Evolutionary conservation across 495 filamentous ascomycete genomes (phyloP).

Genomic region (Annulohypoxylon bovei): DNA sequence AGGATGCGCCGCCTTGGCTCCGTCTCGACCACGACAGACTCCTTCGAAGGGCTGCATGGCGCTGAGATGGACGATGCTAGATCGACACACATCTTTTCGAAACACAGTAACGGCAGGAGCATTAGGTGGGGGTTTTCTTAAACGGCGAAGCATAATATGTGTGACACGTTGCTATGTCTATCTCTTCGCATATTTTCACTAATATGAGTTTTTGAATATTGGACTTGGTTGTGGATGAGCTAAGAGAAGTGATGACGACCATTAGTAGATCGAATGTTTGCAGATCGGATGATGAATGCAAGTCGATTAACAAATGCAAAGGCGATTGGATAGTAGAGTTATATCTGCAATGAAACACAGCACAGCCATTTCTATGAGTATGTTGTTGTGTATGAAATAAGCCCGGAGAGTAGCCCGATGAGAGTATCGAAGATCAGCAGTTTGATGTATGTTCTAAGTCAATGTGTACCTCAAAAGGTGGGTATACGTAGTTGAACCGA

Average conservation of each 20-base stretch:
- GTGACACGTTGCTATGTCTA: conserved; percentile 25
- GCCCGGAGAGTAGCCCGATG: not conserved
- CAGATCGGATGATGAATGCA: conserved; percentile 35
- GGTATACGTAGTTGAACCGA: no score
- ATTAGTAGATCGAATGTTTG: conserved; percentile 35
- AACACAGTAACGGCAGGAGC: not conserved
- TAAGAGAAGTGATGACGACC: conserved; percentile 9
- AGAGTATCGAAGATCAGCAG: not conserved
- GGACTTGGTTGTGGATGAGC: not conserved
- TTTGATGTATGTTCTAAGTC: not conserved
- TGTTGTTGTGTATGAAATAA: conserved; percentile 10
- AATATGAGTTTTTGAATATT: conserved; percentile 4
- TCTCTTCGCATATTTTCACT: conserved; percentile 30
- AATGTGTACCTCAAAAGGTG: conserved; percentile 1
- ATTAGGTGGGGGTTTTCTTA: not conserved
- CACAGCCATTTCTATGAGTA: not conserved
- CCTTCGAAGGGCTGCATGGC: not conserved
- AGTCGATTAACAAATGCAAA: conserved; percentile 13
- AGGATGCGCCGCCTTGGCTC: conserved; percentile 14
- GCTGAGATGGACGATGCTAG: conserved; percentile 8
- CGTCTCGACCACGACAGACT: conserved; percentile 4
- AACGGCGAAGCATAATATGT: conserved; percentile 3
- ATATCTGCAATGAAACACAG: conserved; percentile 24
- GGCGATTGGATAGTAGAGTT: conserved; percentile 20
- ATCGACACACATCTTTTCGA: not conserved